phyloP scores from a whole-genome alignment of 306 rosid genomes.

The Cicer bijugum region DNA sequence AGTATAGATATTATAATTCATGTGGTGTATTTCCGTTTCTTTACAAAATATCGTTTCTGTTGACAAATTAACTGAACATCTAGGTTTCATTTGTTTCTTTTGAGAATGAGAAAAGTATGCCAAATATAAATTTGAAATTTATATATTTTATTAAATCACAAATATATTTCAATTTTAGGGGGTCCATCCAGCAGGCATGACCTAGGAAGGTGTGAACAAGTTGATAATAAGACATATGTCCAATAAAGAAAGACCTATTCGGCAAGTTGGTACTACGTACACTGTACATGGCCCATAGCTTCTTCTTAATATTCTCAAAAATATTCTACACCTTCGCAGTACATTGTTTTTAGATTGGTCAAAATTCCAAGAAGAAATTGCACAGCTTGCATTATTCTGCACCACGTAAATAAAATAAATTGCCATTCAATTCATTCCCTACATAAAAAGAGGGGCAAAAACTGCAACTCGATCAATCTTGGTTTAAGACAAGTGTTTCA shows the following conservation, averaged over 20 bases:
- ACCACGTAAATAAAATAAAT: too few relatives aligned
- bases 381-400: neutral
- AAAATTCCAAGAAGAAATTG: conserved; percentile 25
- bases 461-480: too few relatives aligned
- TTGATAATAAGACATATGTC: conserved; percentile 53
- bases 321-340: neutral
- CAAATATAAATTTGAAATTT: too few relatives aligned
- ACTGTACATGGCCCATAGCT: conserved; percentile 39
- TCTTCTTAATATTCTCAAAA: conserved; percentile 6
- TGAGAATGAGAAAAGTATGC: conserved; percentile 6
- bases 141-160: too few relatives aligned
- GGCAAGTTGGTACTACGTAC: conserved; percentile 45
- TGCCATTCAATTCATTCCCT: too few relatives aligned
- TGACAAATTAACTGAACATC: neutral
- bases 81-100: neutral
- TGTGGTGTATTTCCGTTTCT: conserved; percentile 8
- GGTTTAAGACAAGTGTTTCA: too few relatives aligned
- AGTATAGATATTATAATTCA: neutral
- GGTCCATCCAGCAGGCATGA: conserved; percentile 28
- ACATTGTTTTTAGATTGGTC: conserved; percentile 39
- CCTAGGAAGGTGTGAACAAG: conserved; percentile 45
- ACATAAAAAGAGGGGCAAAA: too few relatives aligned
- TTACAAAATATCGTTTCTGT: neutral
- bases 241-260: conserved; percentile 46
- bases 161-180: neutral